Conservation (phyloP, 768 basidiomycete species). For the Auricularia cornea region DNA sequence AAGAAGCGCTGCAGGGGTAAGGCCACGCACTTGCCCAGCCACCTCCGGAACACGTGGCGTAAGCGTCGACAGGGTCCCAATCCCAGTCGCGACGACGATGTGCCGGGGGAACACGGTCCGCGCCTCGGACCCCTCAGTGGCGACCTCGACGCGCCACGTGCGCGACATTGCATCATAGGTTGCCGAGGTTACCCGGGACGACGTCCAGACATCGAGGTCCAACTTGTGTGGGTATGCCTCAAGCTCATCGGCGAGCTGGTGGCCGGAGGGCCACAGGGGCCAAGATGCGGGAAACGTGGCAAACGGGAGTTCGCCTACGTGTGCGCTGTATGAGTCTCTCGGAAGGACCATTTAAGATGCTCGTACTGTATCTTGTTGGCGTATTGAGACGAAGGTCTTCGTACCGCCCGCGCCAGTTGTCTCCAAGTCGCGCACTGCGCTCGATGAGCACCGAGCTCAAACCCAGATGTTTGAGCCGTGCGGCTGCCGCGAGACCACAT, state of each 20-base stretch:
- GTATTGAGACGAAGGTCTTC: not conserved
- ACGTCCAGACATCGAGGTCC: slow-evolving; percentile 7
- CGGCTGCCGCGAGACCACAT: not conserved
- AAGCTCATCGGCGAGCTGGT: not conserved
- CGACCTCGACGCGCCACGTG: not conserved
- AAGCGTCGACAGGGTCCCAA: not conserved
- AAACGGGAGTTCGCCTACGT: not conserved
- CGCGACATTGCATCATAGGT: not conserved
- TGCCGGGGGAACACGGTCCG: not conserved
- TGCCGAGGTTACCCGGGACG: not conserved
- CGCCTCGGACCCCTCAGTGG: not conserved
- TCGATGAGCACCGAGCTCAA: not conserved
- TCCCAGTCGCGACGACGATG: not conserved
- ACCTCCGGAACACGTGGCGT: not conserved
- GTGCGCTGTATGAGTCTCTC: not conserved
- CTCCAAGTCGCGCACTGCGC: not conserved
- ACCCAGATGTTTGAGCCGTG: not conserved
- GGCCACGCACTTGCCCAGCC: not conserved
- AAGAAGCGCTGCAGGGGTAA: not conserved
- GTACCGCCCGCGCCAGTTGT: not conserved
- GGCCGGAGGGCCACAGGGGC: not conserved
- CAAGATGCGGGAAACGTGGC: not conserved
- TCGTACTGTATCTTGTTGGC: not conserved
- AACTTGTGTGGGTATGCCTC: slow-evolving; percentile 3
- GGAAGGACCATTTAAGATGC: not conserved